Evolutionary conservation across 495 filamentous ascomycete species (phyloP).

Genomic region (Rostrohypoxylon terebratum): DNA sequence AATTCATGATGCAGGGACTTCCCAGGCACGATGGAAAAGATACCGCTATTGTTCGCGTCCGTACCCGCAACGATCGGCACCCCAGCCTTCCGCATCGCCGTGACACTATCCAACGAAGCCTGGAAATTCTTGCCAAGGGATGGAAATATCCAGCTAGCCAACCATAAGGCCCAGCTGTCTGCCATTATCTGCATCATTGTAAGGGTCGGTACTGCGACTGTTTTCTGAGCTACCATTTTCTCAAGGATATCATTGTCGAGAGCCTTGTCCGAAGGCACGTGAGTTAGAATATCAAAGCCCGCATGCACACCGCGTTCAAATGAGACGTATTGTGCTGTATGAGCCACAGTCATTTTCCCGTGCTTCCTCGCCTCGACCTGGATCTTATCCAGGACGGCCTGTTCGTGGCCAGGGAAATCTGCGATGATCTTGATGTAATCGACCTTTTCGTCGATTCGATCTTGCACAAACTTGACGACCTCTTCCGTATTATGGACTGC

Average conservation of each 20-base stretch:
- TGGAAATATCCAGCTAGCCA: conserved; percentile 21
- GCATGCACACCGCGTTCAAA: conserved; percentile 45
- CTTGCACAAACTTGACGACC: conserved; percentile 48
- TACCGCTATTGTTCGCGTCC: conserved; percentile 45
- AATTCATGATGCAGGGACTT: conserved; percentile 45
- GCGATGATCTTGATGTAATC: conserved; percentile 57
- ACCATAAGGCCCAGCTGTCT: conserved; percentile 37
- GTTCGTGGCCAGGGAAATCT: conserved; percentile 48
- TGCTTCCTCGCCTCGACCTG: conserved; percentile 40
- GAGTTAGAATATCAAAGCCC: conserved; percentile 48
- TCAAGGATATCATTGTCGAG: conserved; percentile 35
- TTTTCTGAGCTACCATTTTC: conserved; percentile 37
- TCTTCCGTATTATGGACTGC: conserved; percentile 48
- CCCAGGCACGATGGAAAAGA: conserved; percentile 39
- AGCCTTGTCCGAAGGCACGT: conserved; percentile 46
- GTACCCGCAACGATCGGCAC: conserved; percentile 49
- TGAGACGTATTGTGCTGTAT: conserved; percentile 41
- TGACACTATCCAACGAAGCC: conserved; percentile 39
- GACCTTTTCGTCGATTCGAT: conserved; percentile 45
- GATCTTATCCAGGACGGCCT: conserved; percentile 44
- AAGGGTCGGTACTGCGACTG: conserved; percentile 49
- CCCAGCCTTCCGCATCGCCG: conserved; percentile 40
- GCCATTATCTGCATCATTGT: conserved; percentile 43
- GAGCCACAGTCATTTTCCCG: conserved; percentile 44
- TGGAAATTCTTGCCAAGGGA: conserved; percentile 33